Base-by-base conservation (phyloP, 495 filamentous ascomycete genomes). In the Elasticomyces elasticus region DNA sequence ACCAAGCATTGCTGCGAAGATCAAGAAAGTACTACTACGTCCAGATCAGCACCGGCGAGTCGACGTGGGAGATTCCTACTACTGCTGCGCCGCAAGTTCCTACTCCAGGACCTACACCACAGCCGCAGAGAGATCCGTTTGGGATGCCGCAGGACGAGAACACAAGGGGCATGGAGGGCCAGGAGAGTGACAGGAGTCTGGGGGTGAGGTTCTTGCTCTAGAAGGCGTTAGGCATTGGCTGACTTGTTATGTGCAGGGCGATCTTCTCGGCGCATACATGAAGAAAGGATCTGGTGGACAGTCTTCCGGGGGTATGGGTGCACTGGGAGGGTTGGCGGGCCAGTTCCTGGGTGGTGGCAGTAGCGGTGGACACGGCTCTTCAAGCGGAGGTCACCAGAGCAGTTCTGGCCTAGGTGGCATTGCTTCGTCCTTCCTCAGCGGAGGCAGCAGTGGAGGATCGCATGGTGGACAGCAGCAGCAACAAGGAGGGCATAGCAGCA, bases 301-400 rank as follows among this genome's bases (percentile, higher is more conserved):
- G 27, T 26, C 35, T 5, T 68, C 68, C 25, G 60, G 58, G 9
- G 66, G 66, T 23, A 30, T 71, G 0, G 68, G 63, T 22, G 35
- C 37, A 1, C 42, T 67, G n/a, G 64, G 62, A 9, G 54, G 54
- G 15, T 44, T 66, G 26, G 73, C 72, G 6, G 55, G 54, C 20
- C 65, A 61, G 2, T 55, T 76, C 15, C 60, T 76, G 0, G 66
- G 70, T 25, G 71, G 73, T 1, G 66, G 70, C 19, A 66, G 65
- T 11, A 54, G 64, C 52, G 22, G 37, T 22, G 48, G 48, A 15
- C 60, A 64, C 28, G 44, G 47, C 22, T 59, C 53, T 20, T 58
- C 60, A 28, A 47, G 30, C 1, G 50, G 59, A 17, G 56, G 56
- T 7, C 49, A 51, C 33, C 37, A 47, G 22, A 7, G 42, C 12